These are phyloP conservation scores for Colletotrichum abscissum DNA, from an alignment of 2,329 filamentous ascomycete species.

Conservation along the genomic window DNA sequence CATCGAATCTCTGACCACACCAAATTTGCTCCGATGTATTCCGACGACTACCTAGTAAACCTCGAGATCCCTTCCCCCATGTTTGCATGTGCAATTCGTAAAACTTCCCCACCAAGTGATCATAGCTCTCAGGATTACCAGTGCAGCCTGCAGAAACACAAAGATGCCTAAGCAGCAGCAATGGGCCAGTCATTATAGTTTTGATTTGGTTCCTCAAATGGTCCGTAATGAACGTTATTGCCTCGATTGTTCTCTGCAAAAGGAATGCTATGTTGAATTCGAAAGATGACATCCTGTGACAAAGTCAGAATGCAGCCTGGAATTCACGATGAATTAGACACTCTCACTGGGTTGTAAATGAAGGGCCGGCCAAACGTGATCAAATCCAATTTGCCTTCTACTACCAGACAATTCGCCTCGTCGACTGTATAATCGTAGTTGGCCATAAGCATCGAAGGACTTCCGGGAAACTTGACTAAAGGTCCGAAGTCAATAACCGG, in stretches of 20 bases:
- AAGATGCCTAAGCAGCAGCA: not conserved
- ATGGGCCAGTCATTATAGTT: constrained; percentile 12
- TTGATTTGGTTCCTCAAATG: not conserved
- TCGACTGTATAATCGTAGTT: constrained; percentile 24
- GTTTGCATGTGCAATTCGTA: not conserved
- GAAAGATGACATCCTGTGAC: not conserved
- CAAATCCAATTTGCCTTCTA: constrained; percentile 15
- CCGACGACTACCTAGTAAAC: not conserved
- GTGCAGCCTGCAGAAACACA: not conserved
- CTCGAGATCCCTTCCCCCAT: not conserved
- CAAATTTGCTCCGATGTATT: not conserved
- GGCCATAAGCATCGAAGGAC: constrained; percentile 8
- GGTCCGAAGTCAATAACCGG: constrained; percentile 16
- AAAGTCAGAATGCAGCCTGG: not conserved
- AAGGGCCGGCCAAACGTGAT: constrained; percentile 21
- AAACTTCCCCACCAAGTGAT: not conserved
- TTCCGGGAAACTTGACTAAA: constrained; percentile 10
- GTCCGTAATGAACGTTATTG: not conserved
- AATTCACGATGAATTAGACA: not conserved
- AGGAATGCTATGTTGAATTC: not conserved
- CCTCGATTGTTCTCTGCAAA: constrained; percentile 1
- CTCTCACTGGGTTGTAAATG: constrained; percentile 26
- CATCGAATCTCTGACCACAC: not conserved
- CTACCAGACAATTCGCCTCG: constrained; percentile 6
- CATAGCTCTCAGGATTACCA: not conserved